Conservation (phyloP, 2,329 filamentous ascomycete genomes). For the Beauveria sp. region DNA sequence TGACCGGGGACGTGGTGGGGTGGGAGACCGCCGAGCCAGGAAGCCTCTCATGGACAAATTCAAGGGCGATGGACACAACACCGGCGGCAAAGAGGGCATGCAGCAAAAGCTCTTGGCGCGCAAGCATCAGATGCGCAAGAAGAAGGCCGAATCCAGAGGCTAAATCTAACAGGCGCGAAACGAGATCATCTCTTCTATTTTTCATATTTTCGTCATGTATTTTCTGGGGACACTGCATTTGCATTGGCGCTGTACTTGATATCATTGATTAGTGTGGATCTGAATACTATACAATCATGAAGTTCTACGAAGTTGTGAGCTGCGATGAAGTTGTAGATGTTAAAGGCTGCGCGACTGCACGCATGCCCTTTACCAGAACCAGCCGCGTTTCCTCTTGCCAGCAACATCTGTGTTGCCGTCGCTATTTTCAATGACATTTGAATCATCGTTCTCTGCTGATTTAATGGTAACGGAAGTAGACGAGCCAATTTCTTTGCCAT, state of each 20-base stretch:
- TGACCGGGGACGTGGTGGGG: neutral
- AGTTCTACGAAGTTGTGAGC: neutral
- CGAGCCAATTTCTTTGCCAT: constrained; percentile 33
- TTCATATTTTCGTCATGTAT: constrained; percentile 4
- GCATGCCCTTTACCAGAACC: neutral
- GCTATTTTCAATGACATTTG: neutral
- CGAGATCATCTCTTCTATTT: neutral
- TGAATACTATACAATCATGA: neutral
- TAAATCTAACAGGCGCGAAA: constrained; percentile 10
- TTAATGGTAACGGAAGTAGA: constrained; percentile 28
- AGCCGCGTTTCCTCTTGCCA: constrained; percentile 5
- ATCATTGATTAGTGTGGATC: neutral
- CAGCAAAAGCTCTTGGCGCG: constrained; percentile 74
- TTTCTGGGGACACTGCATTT: constrained; percentile 1
- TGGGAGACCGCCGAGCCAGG: constrained; percentile 1
- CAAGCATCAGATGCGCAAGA: constrained; percentile 73
- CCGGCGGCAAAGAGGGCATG: constrained; percentile 42
- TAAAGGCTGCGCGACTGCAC: neutral
- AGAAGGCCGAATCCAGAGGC: constrained; percentile 40
- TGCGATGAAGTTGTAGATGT: neutral
- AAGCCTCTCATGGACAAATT: constrained; percentile 15
- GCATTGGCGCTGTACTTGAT: constrained; percentile 6
- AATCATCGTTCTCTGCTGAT: constrained; percentile 19
- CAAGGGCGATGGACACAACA: constrained; percentile 26
- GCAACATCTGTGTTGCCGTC: neutral